Conservation (phyloP, 1,284 basidiomycete genomes). For the Ceratorhiza oryzae-sativae region DNA sequence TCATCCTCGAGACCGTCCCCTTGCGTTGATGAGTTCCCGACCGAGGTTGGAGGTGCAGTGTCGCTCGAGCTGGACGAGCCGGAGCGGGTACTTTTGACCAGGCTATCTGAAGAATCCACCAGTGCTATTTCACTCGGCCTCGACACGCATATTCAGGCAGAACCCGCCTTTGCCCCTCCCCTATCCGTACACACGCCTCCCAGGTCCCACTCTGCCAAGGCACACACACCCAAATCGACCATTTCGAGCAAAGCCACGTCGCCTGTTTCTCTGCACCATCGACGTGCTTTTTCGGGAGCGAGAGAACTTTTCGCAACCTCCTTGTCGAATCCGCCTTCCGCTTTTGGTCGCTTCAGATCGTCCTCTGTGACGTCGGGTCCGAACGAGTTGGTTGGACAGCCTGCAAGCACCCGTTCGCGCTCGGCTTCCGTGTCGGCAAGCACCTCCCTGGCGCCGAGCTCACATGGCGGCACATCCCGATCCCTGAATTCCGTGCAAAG, state of each 20-base stretch:
- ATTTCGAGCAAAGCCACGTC: background rate
- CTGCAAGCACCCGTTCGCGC: constrained; percentile 9
- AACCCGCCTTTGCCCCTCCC: background rate
- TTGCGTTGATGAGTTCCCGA: constrained; percentile 19
- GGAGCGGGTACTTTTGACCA: background rate
- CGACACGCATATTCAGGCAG: background rate
- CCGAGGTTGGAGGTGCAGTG: constrained; percentile 13
- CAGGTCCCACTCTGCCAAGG: background rate
- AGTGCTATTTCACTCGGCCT: background rate
- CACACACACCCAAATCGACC: constrained; percentile 6
- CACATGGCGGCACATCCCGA: background rate
- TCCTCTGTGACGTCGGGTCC: constrained; percentile 13
- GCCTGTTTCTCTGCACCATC: background rate
- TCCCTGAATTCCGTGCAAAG: constrained; percentile 19
- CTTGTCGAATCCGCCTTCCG: background rate
- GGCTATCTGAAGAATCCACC: background rate
- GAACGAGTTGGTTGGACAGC: constrained; percentile 18
- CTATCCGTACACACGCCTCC: background rate
- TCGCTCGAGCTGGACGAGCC: constrained; percentile 21
- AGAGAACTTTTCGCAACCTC: background rate
- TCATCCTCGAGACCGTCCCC: constrained; percentile 12
- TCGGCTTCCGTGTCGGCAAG: constrained; percentile 18
- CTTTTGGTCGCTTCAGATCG: constrained; percentile 21
- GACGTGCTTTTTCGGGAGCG: constrained; percentile 21
- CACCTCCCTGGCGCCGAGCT: background rate